Evolutionary conservation across 2,329 filamentous ascomycete genomes (phyloP), one percentile per base, ranked within the genome.

Genomic region (Fusarium solani-melongenae): DNA sequence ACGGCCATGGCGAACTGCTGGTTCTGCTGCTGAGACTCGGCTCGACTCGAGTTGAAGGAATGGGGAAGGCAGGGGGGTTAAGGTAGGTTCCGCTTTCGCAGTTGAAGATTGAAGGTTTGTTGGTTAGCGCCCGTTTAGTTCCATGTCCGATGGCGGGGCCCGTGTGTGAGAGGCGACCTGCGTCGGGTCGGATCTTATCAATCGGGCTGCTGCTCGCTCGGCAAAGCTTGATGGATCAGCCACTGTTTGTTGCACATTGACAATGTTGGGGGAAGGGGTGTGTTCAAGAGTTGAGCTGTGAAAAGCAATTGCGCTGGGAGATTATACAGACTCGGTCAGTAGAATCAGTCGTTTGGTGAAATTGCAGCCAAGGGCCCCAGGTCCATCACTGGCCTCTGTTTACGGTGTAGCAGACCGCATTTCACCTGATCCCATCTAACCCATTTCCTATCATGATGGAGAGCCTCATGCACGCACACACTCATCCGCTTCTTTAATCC

Each of bases 1-100:
- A 74, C 73, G 49, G 78, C 74, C 76, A 81, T 83, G 29, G n/a
- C 29, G 27, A 34, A 20, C 27, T 36, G 20, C n/a, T 29, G 41
- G 14, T 46, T 17, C 22, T 46, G 41, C 41, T 44, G 12, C n/a
- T 34, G 56, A 58, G 22, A 5, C 24, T 46, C 20, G 41, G 20
- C 41, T 46, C 22, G 41, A 46, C 41, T 41, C 29, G 31, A 27
- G 44, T 29, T 29, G 24, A 51, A 24, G 17, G 44, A 29, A 51
- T 44, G 66, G 58, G 36, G 46, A 44, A 56, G 27, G 31, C 31
- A 33, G 11, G 31, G 49, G 51, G 31, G 63, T 60, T 31, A 31
- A 31, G 29, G 29, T 9, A 34, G 33, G 34, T 36, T 36, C 63
- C 63, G 67, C 55, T 69, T 58, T 66, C 67, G 67, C 58, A 61